phyloP scores from a whole-genome alignment of 495 filamentous ascomycete genomes.

The Xylaria scruposa region DNA sequence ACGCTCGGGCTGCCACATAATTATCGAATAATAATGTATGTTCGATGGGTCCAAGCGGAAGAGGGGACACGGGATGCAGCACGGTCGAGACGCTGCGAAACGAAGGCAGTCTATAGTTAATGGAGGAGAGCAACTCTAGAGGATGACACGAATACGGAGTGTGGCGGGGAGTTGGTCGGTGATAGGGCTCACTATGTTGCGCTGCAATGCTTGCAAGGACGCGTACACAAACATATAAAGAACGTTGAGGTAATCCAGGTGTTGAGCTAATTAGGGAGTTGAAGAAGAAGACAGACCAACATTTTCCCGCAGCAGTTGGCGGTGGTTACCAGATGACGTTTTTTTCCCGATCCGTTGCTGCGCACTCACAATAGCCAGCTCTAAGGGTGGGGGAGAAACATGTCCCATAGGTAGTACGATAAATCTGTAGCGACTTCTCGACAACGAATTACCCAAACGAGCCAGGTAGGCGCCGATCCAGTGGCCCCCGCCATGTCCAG shows the following conservation, averaged over 20 bases:
- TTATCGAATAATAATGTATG: not conserved
- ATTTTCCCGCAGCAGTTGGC: conserved; percentile 6
- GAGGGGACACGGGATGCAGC: not conserved
- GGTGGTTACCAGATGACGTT: conserved; percentile 27
- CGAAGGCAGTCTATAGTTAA: not conserved
- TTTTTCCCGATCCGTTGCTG: conserved; percentile 14
- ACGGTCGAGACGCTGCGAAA: not conserved
- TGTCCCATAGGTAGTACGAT: not conserved
- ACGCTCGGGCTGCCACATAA: not conserved
- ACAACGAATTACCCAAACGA: not conserved
- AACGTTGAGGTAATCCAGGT: not conserved
- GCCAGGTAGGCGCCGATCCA: not conserved
- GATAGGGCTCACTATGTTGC: conserved; percentile 1
- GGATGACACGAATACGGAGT: not conserved
- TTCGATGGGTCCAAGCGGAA: not conserved
- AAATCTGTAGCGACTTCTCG: not conserved
- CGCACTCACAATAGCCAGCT: not conserved
- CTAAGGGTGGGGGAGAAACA: conserved; percentile 3
- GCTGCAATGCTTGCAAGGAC: not conserved
- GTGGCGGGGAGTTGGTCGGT: not conserved
- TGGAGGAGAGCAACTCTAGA: not conserved
- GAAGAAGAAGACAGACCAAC: conserved; percentile 11
- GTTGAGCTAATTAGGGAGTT: not conserved
- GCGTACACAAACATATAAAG: not conserved
- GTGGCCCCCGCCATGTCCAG: not conserved